Conservation (phyloP, 495 filamentous ascomycete genomes). For the Staphylotrichum tortipilum region DNA sequence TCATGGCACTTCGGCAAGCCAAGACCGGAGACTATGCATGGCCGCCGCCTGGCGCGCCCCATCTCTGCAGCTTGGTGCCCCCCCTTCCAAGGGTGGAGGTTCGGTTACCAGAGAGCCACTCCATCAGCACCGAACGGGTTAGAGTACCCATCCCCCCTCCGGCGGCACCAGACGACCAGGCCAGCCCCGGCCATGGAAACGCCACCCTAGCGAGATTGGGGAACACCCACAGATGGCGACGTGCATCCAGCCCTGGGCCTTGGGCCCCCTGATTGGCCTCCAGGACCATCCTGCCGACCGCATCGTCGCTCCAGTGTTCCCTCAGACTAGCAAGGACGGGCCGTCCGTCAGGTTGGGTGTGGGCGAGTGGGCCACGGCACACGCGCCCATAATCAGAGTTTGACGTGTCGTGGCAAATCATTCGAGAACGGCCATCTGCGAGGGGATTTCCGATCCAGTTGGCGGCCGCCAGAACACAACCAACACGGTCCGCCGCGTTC, state of each 20-base stretch:
- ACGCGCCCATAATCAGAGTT: too few species aligned
- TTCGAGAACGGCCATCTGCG: too few species aligned
- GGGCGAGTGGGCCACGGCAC: too few species aligned
- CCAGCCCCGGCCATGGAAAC: neutral
- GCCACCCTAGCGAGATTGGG: slow-evolving; percentile 4
- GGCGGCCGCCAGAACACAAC: too few species aligned
- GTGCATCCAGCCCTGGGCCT: neutral
- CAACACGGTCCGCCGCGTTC: too few species aligned
- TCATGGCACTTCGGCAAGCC: neutral
- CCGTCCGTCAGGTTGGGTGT: neutral
- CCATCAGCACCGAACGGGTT: too few species aligned
- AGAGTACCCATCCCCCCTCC: too few species aligned
- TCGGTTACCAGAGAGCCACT: neutral
- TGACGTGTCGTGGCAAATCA: too few species aligned
- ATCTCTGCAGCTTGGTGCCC: neutral
- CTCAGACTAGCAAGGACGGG: neutral
- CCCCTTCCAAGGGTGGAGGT: neutral
- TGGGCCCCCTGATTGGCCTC: neutral
- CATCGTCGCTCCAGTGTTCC: neutral
- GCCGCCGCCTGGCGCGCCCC: neutral
- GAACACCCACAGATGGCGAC: neutral
- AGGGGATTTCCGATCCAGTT: too few species aligned
- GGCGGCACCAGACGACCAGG: too few species aligned
- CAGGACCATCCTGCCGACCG: neutral
- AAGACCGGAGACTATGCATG: neutral